Evolutionary conservation across 208 protist species (phyloP), one percentile per base, ranked within the genome.

Genomic region (Trypanosoma theileri): DNA sequence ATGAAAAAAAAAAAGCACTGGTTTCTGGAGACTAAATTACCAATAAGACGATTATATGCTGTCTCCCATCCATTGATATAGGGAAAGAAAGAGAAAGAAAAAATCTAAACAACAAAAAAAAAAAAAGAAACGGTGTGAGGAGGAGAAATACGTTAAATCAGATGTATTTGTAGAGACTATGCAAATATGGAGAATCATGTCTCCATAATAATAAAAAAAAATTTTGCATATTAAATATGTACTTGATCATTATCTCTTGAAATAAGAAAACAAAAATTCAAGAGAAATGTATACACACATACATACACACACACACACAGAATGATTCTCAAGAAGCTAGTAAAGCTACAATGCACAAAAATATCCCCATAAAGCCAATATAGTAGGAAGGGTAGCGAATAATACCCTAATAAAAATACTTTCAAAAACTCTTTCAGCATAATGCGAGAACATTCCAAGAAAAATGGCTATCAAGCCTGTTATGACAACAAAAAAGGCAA

Each of bases 381-480:
- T 12, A 69, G 2, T 22, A 14, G 70, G 70, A 26, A 69, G 28
- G 26, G 69, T 52, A 21, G 70, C 60, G 51, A 75, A 69, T 1
- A 65, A 19, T 17, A 69, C 4, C 17, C 63, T 41, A 42, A 69
- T 9, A 48, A 57, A 4, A 24, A 61, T 26, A 11, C 12, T 9
- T 14, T 16, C 61, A 66, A 65, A 76, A 21, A 54, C 26, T 48
- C 46, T 28, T 14, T 40, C 16, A n/a, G 71, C 71, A 66, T 55
- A 76, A 44, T 70, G 40, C 21, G 71, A 65, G 4, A 69, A 54
- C 71, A 76, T 76, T 31, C 63, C 71, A 54, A 76, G 57, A 51
- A 42, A 53, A 44, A 76, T 71, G 11, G 63, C 14, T 10, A 57
- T 48, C 12, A 59, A 1, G 42, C 63, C 71, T n/a, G 63, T 54